phyloP scores from a whole-genome alignment of 139 green algal genomes.

The Chlamydomonas asymmetrica region DNA sequence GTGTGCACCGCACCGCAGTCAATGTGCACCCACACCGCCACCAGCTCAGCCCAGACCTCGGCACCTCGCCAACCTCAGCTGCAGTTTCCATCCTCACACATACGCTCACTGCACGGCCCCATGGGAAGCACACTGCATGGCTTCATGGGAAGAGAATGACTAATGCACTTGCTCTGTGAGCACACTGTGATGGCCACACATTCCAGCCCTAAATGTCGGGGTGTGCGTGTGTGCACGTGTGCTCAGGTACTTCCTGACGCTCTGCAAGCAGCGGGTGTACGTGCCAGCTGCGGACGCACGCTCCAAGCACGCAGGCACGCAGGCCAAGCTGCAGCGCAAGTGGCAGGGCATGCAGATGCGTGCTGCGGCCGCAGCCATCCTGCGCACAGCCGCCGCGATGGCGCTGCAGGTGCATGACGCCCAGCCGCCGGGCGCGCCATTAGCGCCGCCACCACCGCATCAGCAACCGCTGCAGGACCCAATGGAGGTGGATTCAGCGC shows the following conservation, averaged over 20 bases:
- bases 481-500: background rate
- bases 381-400: slow-evolving; percentile 20
- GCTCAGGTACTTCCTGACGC: background rate
- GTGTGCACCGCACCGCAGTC: no score
- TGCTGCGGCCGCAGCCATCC: background rate
- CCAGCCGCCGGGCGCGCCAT: background rate
- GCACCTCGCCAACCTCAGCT: background rate
- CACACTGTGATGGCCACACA: background rate
- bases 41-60: background rate
- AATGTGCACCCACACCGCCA: no score
- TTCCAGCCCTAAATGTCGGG: background rate
- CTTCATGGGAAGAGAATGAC: background rate
- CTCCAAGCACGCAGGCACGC: background rate
- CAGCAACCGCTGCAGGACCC: background rate
- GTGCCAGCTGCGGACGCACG: background rate
- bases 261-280: slow-evolving; percentile 4
- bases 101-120: background rate
- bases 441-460: background rate
- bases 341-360: slow-evolving; percentile 11
- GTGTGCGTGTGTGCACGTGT: no score
- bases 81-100: background rate
- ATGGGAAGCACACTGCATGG: background rate
- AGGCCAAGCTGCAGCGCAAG: slow-evolving; percentile 9
- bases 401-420: background rate
- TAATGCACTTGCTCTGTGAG: background rate